Base-by-base conservation (phyloP, 2,329 filamentous ascomycete species). In the Mollisia scopiformis region DNA sequence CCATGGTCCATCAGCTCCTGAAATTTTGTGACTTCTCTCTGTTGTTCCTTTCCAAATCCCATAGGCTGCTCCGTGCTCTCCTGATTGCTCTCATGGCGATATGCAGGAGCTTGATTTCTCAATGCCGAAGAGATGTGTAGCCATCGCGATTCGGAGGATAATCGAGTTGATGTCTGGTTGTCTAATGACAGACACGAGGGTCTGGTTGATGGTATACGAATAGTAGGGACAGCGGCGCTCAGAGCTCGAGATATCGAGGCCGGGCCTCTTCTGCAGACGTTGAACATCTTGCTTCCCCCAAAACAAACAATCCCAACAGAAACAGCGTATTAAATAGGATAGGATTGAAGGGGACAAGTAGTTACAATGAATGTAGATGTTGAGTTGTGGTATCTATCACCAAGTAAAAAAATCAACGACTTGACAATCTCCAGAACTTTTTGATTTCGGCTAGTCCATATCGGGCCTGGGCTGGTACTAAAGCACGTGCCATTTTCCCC, bases 261-360 rank as follows among this genome's bases (percentile, higher is more conserved):
- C 19, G 70, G 64, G 53, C 71, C 72, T 70, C 72, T 71, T 66
- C 68, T 73, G 62, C 64, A 73, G 37, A 63, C 61, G 60, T 65
- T 70, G 61, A 73, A 72, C 73, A 74, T 74, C 53, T 46, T 67
- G 23, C 53, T 62, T 52, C 46, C 13, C 23, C 25, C 53, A 55
- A 53, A 49, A 46, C 47, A 60, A 58, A 49, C 46, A 14, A 55
- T 53, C 53, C 56, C 53, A 58, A 57, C 52, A 31, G 30, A 49
- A 59, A 54, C 31, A 59, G 63, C 49, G 25, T 52, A 66, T 49
- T 55, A 59, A 65, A 62, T 31, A 55, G 33, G 59, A 55, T 13
- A 51, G 58, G 11, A 57, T 46, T 55, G 53, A 59, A 62, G n/a
- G 19, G 31, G 13, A 41, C 50, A 64, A 55, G 46, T 57, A 43